A percentile compares a stretch with the other conserved stretches of the same genome.
phyloP scores from a whole-genome alignment of 108 stramenopile genomes.

The Stephanodiscus triporus region DNA sequence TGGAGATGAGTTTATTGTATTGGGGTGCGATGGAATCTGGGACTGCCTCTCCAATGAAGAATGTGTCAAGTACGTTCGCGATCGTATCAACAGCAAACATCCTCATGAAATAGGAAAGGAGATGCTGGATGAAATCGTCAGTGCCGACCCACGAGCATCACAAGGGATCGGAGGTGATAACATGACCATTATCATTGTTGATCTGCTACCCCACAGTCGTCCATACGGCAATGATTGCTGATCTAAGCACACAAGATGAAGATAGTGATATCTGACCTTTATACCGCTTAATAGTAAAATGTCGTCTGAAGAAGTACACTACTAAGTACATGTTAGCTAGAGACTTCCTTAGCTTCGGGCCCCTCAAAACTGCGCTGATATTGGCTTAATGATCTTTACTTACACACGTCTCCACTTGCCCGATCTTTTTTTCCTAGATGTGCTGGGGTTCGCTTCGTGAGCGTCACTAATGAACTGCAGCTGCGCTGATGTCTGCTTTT shows the following conservation, averaged over 20 bases:
- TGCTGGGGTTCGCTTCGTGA: too few relatives aligned
- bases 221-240: slow-evolving; percentile 30
- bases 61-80: slow-evolving; percentile 88
- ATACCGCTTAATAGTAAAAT: too few relatives aligned
- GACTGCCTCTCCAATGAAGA: slow-evolving; percentile 93
- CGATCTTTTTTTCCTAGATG: too few relatives aligned
- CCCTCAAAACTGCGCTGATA: too few relatives aligned
- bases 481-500: too few relatives aligned
- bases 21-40: slow-evolving; percentile 98
- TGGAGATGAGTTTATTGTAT: slow-evolving; percentile 89
- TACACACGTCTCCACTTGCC: too few relatives aligned
- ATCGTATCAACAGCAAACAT: slow-evolving; percentile 70
- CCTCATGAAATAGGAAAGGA: slow-evolving; percentile 76
- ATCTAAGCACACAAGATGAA: background rate
- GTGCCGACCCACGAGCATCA: slow-evolving; percentile 82
- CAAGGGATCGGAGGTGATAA: slow-evolving; percentile 95
- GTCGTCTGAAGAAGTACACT: too few relatives aligned
- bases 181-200: slow-evolving; percentile 92
- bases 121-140: slow-evolving; percentile 85
- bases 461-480: too few relatives aligned
- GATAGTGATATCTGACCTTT: too few relatives aligned
- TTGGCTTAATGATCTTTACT: too few relatives aligned
- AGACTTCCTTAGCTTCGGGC: too few relatives aligned
- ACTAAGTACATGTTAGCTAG: too few relatives aligned
- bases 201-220: slow-evolving; percentile 68